phyloP scores from a whole-genome alignment of 2,329 filamentous ascomycete genomes.

The Ramichloridium luteum region DNA sequence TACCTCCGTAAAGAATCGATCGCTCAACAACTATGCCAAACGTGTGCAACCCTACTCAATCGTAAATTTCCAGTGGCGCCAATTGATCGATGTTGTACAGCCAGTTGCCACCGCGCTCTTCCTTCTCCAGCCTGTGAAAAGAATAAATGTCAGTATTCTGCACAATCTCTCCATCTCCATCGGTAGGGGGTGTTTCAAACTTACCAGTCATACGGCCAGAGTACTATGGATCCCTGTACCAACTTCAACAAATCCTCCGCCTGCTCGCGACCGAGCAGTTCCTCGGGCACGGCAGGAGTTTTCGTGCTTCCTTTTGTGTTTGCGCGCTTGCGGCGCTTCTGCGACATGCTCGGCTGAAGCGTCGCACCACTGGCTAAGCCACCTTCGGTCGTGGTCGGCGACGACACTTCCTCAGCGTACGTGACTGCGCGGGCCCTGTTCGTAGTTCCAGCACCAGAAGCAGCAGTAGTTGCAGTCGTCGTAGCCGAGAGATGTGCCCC shows the following conservation, averaged over 20 bases:
- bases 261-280: slow-evolving; percentile 60
- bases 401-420: slow-evolving; percentile 9
- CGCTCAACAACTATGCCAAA: no score
- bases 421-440: slow-evolving; percentile 23
- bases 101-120: slow-evolving; percentile 92
- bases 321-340: slow-evolving; percentile 52
- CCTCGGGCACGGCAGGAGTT: slow-evolving; percentile 56
- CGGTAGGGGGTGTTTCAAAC: slow-evolving; percentile 15
- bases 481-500: no score
- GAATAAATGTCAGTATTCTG: slow-evolving; percentile 10
- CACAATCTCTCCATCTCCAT: not conserved
- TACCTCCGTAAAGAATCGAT: no score
- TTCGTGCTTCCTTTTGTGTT: slow-evolving; percentile 58
- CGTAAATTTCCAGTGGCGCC: slow-evolving; percentile 89
- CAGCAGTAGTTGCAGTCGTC: no score
- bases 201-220: slow-evolving; percentile 89
- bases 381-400: slow-evolving; percentile 1
- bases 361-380: slow-evolving; percentile 3
- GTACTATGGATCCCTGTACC: slow-evolving; percentile 77
- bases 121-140: slow-evolving; percentile 56
- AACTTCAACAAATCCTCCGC: slow-evolving; percentile 70
- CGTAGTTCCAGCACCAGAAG: no score
- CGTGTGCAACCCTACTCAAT: slow-evolving; percentile 14
- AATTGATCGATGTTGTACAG: slow-evolving; percentile 92
- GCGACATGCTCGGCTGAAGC: slow-evolving; percentile 27